Base-by-base conservation (phyloP, 1,139 yeast species). In the Zhuliangozyma parablackwelliae region DNA sequence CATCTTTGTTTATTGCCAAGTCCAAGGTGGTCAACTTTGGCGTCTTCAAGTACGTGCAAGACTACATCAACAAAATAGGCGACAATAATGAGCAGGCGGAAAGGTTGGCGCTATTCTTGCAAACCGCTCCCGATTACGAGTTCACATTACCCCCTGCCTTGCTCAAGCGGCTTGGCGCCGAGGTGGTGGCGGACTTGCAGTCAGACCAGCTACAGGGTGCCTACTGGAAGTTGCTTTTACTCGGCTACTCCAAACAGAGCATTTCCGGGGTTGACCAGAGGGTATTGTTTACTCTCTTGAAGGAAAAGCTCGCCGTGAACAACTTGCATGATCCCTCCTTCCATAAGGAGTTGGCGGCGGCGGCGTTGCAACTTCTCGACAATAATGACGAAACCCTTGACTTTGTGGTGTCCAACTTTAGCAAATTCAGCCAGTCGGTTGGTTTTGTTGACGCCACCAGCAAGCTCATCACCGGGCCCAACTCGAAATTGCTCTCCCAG, bases 11-110 rank as follows among this genome's bases (percentile, higher is more conserved):
- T 7, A 45, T 75, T 7, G 57, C 76, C 9, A 57, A 56, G 35
- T 72, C 72, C 10, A 78, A 74, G 49, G 54, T 78, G 2, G 32
- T 66, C 11, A 64, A 68, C 23, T 77, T 76, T 46, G 77, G 78
- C 3, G 47, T 62, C n/a, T 49, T 55, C 2, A 68, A 64, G 13
- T 68, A 59, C 39, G 52, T 81, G n/a, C 80, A 78, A 42, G 70
- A 68, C 10, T 80, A 63, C 42, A 56, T 82, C 12, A 63, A 71
- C 34, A 54, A 53, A 12, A 50, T 65, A 27, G 31, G 39, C 9
- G 42, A 51, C 11, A 31, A 36, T 4, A 9, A 23, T 7, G 40
- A 48, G 8, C 53, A 58, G n/a, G 57, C 54, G 10, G 43, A 63
- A 39, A 59, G 63, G 37, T 60, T 78, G 31, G 67, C 80, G 1